phyloP scores from a whole-genome alignment of 2,329 filamentous ascomycete species.

The Iodosphaeria phyllophila region DNA sequence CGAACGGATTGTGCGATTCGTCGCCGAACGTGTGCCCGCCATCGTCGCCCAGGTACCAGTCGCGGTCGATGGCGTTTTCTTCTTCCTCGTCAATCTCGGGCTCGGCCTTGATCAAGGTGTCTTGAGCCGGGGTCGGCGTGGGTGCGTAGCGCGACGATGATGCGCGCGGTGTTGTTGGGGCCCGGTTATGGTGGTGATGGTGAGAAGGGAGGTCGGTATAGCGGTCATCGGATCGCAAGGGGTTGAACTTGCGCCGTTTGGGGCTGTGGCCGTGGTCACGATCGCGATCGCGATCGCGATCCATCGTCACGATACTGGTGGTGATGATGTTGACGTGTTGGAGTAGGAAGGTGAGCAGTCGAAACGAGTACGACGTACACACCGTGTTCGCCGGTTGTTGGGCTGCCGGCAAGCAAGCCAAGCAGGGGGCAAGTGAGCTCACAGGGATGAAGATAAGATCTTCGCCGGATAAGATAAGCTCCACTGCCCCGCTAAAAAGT shows the following conservation, averaged over 20 bases:
- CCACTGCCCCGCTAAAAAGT: constrained; percentile 8
- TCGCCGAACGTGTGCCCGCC: constrained; percentile 72
- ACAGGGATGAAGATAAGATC: background rate
- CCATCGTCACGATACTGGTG: constrained; percentile 6
- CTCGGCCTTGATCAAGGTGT: constrained; percentile 42
- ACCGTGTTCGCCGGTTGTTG: background rate
- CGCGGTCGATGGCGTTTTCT: constrained; percentile 59
- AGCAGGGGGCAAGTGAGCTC: background rate
- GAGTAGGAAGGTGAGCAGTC: background rate
- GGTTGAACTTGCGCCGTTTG: constrained; percentile 43
- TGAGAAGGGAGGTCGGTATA: constrained; percentile 31
- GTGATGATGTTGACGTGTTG: background rate
- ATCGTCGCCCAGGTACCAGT: constrained; percentile 87
- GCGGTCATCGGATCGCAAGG: constrained; percentile 31
- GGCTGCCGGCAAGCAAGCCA: background rate
- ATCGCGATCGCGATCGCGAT: constrained; percentile 12
- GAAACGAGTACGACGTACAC: background rate
- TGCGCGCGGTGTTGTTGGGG: background rate
- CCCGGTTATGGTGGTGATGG: constrained; percentile 13
- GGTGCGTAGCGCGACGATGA: background rate
- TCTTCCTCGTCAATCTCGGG: constrained; percentile 47
- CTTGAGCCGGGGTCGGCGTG: too few species aligned
- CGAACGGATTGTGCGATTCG: constrained; percentile 84
- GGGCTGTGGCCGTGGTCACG: constrained; percentile 32
- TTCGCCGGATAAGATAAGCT: constrained; percentile 5